Evolutionary conservation across 2,329 filamentous ascomycete genomes (phyloP).

Genomic region (Ascochyta fabae): DNA sequence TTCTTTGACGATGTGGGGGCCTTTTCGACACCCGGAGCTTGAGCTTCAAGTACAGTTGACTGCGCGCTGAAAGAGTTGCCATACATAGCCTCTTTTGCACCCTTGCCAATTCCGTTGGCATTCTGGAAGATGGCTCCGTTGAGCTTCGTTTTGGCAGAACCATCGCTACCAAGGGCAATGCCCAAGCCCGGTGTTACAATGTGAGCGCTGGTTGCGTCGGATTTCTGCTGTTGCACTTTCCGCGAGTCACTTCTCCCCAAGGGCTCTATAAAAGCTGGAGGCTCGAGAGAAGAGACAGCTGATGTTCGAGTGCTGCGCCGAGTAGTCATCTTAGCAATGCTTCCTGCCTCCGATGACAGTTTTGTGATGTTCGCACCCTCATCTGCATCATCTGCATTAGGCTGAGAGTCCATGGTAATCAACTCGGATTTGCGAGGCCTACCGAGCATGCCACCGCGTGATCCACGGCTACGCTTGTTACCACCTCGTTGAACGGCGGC

Average conservation of each 20-base stretch:
- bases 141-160: not conserved
- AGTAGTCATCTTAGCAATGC: constrained; percentile 13
- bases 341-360: not conserved
- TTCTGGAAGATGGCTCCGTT: not conserved
- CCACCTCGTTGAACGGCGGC: constrained; percentile 3
- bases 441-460: constrained; percentile 22
- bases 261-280: constrained; percentile 3
- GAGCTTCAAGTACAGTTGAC: not conserved
- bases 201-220: not conserved
- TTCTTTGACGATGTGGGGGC: not conserved
- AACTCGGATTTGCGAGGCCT: constrained; percentile 23
- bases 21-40: not conserved
- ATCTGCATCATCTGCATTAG: not conserved
- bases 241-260: not conserved
- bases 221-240: not conserved
- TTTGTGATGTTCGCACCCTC: not conserved
- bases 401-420: not conserved
- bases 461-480: constrained; percentile 22
- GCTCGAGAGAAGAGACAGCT: constrained; percentile 1
- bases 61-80: not conserved
- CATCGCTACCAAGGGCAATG: not conserved
- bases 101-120: not conserved
- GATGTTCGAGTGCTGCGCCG: constrained; percentile 24
- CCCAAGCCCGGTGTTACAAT: too few relatives aligned
- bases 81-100: not conserved